Evolutionary conservation across 495 filamentous ascomycete genomes (phyloP).

Genomic region (Tuber aestivum): DNA sequence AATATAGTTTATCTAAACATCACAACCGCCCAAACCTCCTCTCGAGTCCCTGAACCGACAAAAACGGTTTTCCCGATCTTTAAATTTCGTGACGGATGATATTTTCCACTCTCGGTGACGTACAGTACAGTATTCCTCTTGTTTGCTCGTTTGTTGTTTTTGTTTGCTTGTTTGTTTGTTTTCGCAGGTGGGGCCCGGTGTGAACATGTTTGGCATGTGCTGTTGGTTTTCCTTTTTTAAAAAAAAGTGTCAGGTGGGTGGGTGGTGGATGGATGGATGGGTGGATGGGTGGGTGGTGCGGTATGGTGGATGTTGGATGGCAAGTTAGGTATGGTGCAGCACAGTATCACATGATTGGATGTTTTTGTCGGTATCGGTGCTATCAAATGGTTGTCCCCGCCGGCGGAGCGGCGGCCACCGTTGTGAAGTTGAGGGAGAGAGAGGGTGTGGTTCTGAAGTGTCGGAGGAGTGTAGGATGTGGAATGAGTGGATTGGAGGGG

Average conservation of each 20-base stretch:
- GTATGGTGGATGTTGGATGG: too few species aligned
- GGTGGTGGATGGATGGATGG: too few species aligned
- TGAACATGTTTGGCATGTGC: neutral
- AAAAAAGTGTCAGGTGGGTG: too few species aligned
- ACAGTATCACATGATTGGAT: neutral
- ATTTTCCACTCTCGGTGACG: neutral
- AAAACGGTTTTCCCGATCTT: neutral
- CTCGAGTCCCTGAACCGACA: neutral
- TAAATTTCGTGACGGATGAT: neutral
- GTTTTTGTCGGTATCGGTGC: neutral
- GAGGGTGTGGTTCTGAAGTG: too few species aligned
- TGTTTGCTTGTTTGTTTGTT: neutral
- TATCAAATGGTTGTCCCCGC: neutral
- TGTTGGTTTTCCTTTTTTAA: neutral
- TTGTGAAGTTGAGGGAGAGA: too few species aligned
- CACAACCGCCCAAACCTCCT: neutral
- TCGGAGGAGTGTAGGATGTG: too few species aligned
- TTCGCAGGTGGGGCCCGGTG: neutral
- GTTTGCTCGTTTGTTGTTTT: too few species aligned
- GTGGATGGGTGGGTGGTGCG: too few species aligned
- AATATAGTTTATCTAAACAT: neutral
- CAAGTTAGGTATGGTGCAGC: too few species aligned
- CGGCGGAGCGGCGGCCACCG: too few species aligned
- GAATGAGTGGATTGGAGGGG: too few species aligned
- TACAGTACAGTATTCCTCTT: too few species aligned